phyloP scores from a whole-genome alignment of 306 rosid genomes.

The Cucurbita argyrosperma region DNA sequence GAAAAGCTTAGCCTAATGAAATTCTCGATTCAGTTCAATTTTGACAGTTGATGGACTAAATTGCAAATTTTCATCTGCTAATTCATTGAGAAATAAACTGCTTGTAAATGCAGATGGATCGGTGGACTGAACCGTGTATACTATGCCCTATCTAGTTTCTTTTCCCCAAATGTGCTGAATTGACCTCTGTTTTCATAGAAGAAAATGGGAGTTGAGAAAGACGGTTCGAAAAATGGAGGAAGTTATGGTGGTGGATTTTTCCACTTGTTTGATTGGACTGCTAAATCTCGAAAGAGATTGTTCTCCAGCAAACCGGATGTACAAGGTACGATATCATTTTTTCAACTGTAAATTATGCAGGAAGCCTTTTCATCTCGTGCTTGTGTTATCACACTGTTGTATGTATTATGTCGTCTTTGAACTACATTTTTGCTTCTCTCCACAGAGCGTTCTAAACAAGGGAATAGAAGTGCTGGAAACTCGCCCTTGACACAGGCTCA shows the following conservation, averaged over 20 bases:
- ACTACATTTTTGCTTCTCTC: conserved; percentile 8
- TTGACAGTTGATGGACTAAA: not conserved
- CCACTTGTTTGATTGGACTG: conserved; percentile 81
- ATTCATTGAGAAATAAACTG: not conserved
- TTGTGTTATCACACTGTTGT: not conserved
- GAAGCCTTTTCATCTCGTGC: not conserved
- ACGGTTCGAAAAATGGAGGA: conserved; percentile 45
- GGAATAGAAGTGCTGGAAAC: conserved; percentile 33
- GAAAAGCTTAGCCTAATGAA: not conserved
- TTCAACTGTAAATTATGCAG: not conserved
- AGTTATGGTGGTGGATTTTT: conserved; percentile 69
- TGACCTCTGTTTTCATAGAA: conserved; percentile 14
- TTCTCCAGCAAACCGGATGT: conserved; percentile 50
- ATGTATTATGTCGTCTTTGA: not conserved
- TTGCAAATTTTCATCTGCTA: not conserved
- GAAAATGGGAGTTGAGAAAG: conserved; percentile 73
- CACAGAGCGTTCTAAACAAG: conserved; percentile 37
- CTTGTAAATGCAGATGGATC: conserved; percentile 14
- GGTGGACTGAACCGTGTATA: conserved; percentile 7
- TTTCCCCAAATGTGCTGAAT: conserved; percentile 12
- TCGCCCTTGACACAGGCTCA: conserved; percentile 29
- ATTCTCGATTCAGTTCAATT: not conserved
- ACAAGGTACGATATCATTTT: conserved; percentile 30
- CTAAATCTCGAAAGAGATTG: conserved; percentile 76
- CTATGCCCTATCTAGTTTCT: conserved; percentile 3